Evolutionary conservation across 148 eudicot species (phyloP), one percentile per base, ranked within the genome.

Genomic region (Euryodendron excelsum): DNA sequence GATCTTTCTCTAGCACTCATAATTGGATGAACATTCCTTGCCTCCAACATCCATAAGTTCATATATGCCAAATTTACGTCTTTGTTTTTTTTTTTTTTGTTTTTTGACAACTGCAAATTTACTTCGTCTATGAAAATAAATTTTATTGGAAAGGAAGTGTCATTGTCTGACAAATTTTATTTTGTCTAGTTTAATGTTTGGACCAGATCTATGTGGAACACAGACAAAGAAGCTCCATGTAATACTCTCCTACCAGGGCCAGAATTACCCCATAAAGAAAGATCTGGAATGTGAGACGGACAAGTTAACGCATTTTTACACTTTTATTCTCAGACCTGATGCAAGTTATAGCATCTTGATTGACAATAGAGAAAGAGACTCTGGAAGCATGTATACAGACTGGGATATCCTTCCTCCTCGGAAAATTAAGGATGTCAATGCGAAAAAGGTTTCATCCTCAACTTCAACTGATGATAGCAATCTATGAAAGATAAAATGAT

Each of bases 321-420:
- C 99, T 41, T 87, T 96, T 67, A 90, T 96, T 75, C 89, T 96
- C 36, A 78, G 99, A 82, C 99, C 98, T 17, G 99, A 96, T 89
- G 98, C 99, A 48, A 79, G 90, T 41, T 96, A 96, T 53, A 96
- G 98, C 77, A 62, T 96, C 82, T 81, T 89, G 25, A 73, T 93
- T 77, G 99, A 96, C 80, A 88, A 88, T 75, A 86, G 98, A 31
- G 99, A 96, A 85, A 88, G 89, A 78, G 98, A 96, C 64, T 91
- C 98, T 11, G 99, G 99, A 78, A 96, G 92, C 86, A 91, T 96
- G 85, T 96, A 96, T 73, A 89, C 90, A 1, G 99, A 96, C 71
- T 96, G 98, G 97, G 99, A 96, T 81, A 93, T 96, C 70, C 94
- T 96, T 74, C 99, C 99, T 80, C 99, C 99, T 11, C 86, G 89